Base-by-base conservation (phyloP, 306 rosid genomes). In the Prunus salicina region DNA sequence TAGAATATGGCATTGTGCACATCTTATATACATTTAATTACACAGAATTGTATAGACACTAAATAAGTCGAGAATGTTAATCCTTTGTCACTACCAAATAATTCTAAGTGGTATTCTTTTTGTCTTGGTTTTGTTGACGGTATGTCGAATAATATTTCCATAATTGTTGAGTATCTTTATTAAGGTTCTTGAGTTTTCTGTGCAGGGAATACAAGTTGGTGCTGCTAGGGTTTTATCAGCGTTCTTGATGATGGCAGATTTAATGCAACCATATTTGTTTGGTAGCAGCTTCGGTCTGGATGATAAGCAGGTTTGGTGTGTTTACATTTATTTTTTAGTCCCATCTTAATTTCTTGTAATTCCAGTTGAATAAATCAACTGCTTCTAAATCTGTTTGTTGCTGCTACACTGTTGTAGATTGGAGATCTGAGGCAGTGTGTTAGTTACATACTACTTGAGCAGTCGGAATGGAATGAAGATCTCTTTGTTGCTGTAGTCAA, bases 171-270 rank as follows among this genome's bases (percentile, higher is more conserved):
- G 53, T 62, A 75, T 72, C 65, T 81, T 78, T 77, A 70, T 46
- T 61, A 53, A 67, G 43, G 19, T 61, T 45, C 69, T 67, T 32
- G 30, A 66, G 76, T 75, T 84, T 51, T 79, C 80, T 61, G 12
- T 78, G 77, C 87, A 95, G 98, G 91, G 78, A 75, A 89, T 92
- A 76, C 97, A 95, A 87, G 69, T 86, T 34, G 91, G 93, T 79
- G 97, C 97, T 73, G 88, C 93, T 70, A 89, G 84, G 85, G 89
- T 95, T 46, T 56, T 92, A 38, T 89, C 98, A 78, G 79, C 78
- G 78, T 78, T 90, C 82, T 89, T 92, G 84, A 78, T 86, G 69
- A 64, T 80, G 45, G 82, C 92, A 46, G 96, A 92, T 69, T 82
- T 76, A 79, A 49, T 82, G 67, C 95, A 89, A 71, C 88, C 93